Evolutionary conservation across 176 grass and related monocot species (phyloP).

Genomic region (Saccharum officinarum): DNA sequence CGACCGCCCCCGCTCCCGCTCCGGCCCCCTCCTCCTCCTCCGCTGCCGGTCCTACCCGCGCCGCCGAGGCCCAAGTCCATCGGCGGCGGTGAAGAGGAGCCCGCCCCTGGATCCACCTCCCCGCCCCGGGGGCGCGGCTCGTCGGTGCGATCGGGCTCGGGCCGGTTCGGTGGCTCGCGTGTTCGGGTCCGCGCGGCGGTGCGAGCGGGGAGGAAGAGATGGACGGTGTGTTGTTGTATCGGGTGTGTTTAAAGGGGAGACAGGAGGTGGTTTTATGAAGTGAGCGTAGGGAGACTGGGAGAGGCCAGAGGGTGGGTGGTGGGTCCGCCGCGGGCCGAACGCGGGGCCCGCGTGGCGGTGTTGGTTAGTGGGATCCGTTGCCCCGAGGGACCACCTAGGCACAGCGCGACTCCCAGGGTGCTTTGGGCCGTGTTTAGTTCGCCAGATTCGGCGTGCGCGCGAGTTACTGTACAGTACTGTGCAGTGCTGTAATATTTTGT

Average conservation of each 20-base stretch:
- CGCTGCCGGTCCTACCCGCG: background rate
- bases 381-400: background rate
- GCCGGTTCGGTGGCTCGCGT: conserved; percentile 32
- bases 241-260: conserved; percentile 56
- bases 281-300: background rate
- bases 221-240: conserved; percentile 10
- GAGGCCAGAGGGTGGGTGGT: background rate
- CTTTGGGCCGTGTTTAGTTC: too few species aligned
- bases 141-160: background rate
- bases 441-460: too few species aligned
- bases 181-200: conserved; percentile 40
- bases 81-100: conserved; percentile 30
- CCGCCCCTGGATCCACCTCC: conserved; percentile 25
- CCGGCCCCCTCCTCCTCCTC: background rate
- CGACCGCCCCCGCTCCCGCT: conserved; percentile 12
- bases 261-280: conserved; percentile 57
- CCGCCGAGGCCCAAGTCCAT: conserved; percentile 35
- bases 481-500: too few species aligned
- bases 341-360: background rate
- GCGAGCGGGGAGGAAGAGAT: background rate
- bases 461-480: too few species aligned
- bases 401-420: background rate
- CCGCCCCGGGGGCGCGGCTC: background rate
- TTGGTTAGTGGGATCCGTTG: conserved; percentile 20
- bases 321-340: background rate